Evolutionary conservation across 352 stramenopile species (phyloP).

Genomic region (Pythium aristosporum): DNA sequence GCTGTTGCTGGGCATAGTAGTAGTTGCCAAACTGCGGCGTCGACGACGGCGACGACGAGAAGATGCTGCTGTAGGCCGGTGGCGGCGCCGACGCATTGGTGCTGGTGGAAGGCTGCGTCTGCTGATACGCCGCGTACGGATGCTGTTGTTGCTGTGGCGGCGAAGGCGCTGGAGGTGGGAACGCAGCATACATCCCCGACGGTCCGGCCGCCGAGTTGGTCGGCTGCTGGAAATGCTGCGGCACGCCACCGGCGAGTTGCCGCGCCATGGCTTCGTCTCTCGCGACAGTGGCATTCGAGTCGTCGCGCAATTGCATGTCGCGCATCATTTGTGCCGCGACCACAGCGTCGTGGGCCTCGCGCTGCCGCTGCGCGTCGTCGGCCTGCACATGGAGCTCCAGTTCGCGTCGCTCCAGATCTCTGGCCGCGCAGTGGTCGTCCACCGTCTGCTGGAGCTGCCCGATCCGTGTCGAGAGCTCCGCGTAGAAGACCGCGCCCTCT

Average conservation of each 20-base stretch:
- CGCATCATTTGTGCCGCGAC: constrained; percentile 74
- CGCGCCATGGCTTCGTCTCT: constrained; percentile 61
- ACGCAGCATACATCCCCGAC: constrained; percentile 4
- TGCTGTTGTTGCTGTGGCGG: constrained; percentile 34
- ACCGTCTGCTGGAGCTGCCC: constrained; percentile 72
- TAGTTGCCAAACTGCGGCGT: constrained; percentile 40
- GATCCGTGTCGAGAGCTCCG: constrained; percentile 52
- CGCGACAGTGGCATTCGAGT: neutral
- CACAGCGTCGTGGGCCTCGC: constrained; percentile 46
- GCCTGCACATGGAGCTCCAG: constrained; percentile 63
- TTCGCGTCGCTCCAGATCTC: constrained; percentile 69
- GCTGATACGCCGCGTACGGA: constrained; percentile 46
- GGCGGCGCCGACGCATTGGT: constrained; percentile 9
- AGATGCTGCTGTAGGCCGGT: constrained; percentile 28
- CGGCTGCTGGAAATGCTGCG: constrained; percentile 30
- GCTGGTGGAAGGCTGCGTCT: constrained; percentile 19
- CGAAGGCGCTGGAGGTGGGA: constrained; percentile 2
- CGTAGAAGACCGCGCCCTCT: constrained; percentile 70
- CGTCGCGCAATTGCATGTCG: constrained; percentile 49
- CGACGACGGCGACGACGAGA: constrained; percentile 32
- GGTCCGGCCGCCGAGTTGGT: neutral
- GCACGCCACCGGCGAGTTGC: constrained; percentile 44
- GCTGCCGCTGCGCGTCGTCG: constrained; percentile 53
- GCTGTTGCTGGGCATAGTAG: constrained; percentile 37
- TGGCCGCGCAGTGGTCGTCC: constrained; percentile 63